phyloP scores from a whole-genome alignment of 768 basidiomycete genomes.

The Tylopilus vinaceipallidus region DNA sequence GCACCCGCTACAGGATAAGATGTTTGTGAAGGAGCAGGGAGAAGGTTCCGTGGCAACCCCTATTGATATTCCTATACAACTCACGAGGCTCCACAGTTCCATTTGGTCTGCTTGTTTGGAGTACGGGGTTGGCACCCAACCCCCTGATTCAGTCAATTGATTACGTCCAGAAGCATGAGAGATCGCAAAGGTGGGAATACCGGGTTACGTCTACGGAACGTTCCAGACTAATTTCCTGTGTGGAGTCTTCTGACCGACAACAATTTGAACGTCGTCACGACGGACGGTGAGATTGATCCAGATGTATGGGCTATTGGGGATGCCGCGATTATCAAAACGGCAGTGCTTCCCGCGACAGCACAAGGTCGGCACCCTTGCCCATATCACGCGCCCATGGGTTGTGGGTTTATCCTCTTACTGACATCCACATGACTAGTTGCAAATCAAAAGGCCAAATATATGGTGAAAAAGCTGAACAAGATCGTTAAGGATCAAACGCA shows the following conservation, averaged over 20 bases:
- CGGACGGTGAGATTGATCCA: conserved; percentile 50
- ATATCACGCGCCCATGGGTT: conserved; percentile 16
- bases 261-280: conserved; percentile 58
- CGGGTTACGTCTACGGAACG: conserved; percentile 31
- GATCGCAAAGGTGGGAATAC: conserved; percentile 46
- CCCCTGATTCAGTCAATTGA: conserved; percentile 65
- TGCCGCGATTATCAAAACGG: conserved; percentile 56
- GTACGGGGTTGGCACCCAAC: conserved; percentile 81
- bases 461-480: conserved; percentile 64
- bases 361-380: conserved; percentile 50
- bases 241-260: conserved; percentile 49
- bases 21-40: conserved; percentile 70
- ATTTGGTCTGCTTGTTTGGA: conserved; percentile 85
- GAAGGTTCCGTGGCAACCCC: conserved; percentile 45
- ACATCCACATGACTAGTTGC: conserved; percentile 49
- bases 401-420: conserved; percentile 16
- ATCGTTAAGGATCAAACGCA: conserved; percentile 49
- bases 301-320: conserved; percentile 87
- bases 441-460: conserved; percentile 70
- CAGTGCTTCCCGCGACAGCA: conserved; percentile 76
- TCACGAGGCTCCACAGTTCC: conserved; percentile 47
- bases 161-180: conserved; percentile 59
- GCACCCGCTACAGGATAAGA: conserved; percentile 45
- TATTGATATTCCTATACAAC: conserved; percentile 2
- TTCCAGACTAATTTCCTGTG: conserved; percentile 8